A percentile compares a stretch with the other conserved stretches of the same genome.
Conservation (phyloP, 176 grass and related monocot genomes). For the Microstegium vimineum region DNA sequence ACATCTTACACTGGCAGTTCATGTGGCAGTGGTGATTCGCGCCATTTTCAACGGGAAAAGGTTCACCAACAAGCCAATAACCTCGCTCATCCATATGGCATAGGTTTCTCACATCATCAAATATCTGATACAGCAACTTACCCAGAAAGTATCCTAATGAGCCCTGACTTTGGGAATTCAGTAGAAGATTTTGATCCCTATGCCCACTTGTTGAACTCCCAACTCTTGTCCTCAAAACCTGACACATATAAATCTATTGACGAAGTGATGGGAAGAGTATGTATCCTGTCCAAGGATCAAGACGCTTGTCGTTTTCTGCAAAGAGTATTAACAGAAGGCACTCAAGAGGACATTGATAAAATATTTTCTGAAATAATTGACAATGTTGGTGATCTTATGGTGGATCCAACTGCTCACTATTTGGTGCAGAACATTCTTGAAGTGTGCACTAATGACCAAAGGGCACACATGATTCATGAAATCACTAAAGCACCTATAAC, state of each 20-base stretch:
- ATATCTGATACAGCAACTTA: conserved; percentile 8
- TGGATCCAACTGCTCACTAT: conserved; percentile 69
- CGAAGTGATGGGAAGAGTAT: conserved; percentile 46
- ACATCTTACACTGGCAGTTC: conserved; percentile 38
- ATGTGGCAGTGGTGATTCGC: conserved; percentile 24
- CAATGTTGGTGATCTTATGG: conserved; percentile 74
- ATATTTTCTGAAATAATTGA: conserved; percentile 57
- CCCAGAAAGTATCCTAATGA: conserved; percentile 32
- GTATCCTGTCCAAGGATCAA: conserved; percentile 68
- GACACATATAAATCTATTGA: conserved; percentile 22
- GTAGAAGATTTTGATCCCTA: conserved; percentile 13
- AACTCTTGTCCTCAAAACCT: conserved; percentile 15
- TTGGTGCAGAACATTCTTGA: conserved; percentile 75
- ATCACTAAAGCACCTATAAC: conserved; percentile 50
- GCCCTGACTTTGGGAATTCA: conserved; percentile 25
- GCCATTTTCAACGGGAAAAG: conserved; percentile 25
- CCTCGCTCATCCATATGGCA: not conserved
- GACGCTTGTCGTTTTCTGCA: conserved; percentile 59
- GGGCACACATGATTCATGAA: conserved; percentile 52
- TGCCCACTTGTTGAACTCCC: not conserved
- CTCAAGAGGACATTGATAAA: conserved; percentile 45
- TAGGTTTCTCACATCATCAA: conserved; percentile 11
- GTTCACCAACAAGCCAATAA: conserved; percentile 27
- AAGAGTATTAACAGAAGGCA: conserved; percentile 57
- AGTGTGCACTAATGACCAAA: conserved; percentile 50